phyloP scores from a whole-genome alignment of 305 asterid species.

The Solanum hybrid region DNA sequence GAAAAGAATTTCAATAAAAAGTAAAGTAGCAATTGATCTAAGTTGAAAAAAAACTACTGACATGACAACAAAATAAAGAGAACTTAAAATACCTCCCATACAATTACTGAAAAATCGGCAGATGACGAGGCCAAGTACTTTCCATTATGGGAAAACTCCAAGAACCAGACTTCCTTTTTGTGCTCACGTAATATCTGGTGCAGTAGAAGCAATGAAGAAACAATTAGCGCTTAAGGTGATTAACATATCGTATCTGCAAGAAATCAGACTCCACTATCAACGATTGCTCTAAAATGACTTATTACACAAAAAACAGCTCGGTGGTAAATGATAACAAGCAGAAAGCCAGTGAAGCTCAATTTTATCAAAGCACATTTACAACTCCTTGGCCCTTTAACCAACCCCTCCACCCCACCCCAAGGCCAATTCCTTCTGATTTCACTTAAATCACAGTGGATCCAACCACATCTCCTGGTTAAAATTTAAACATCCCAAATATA shows the following conservation, averaged over 20 bases:
- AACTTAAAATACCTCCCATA: constrained; percentile 70
- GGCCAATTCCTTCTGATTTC: neutral
- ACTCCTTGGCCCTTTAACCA: neutral
- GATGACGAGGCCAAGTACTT: constrained; percentile 86
- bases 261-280: neutral
- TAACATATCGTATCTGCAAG: neutral
- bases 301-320: neutral
- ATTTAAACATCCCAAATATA: neutral
- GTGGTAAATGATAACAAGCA: neutral
- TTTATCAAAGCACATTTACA: constrained; percentile 3
- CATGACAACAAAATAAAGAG: neutral
- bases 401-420: neutral
- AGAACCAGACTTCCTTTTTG: constrained; percentile 73
- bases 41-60: neutral
- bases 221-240: constrained; percentile 6
- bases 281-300: neutral
- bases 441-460: neutral
- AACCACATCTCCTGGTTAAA: neutral
- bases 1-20: neutral
- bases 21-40: neutral
- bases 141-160: constrained; percentile 84
- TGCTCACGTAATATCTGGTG: constrained; percentile 65
- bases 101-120: constrained; percentile 50
- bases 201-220: constrained; percentile 4
- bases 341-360: neutral